A percentile compares a stretch with the other conserved stretches of the same genome.
phyloP scores from a whole-genome alignment of 805 yeast species.

The Lipomyces chichibuensis region DNA sequence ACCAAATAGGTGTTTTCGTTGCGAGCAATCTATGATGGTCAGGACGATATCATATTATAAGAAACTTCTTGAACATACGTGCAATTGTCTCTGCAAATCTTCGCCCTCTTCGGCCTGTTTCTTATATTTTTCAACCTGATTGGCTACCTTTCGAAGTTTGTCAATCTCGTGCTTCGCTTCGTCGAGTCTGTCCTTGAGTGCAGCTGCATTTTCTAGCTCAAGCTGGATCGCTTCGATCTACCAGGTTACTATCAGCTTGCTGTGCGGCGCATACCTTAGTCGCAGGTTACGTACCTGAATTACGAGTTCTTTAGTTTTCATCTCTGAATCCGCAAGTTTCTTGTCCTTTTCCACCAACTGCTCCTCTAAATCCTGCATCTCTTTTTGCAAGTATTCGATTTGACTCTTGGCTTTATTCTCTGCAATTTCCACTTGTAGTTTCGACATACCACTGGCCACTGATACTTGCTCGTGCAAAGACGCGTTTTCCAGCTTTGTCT shows the following conservation, averaged over 20 bases:
- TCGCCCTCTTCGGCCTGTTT: constrained; percentile 21
- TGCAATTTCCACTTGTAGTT: constrained; percentile 25
- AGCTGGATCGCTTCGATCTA: constrained; percentile 18
- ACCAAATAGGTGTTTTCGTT: constrained; percentile 31
- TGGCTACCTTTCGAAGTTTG: constrained; percentile 18
- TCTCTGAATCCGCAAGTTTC: constrained; percentile 20
- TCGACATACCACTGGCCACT: constrained; percentile 4
- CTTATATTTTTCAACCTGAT: constrained; percentile 27
- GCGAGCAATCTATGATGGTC: constrained; percentile 8
- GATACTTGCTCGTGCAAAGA: background rate
- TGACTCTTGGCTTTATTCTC: constrained; percentile 22
- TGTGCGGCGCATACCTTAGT: background rate
- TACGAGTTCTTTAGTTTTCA: constrained; percentile 6
- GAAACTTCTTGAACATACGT: background rate
- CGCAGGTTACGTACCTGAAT: constrained; percentile 3
- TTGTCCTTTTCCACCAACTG: constrained; percentile 20
- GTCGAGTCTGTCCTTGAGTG: constrained; percentile 24
- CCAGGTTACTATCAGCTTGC: background rate
- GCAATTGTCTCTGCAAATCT: constrained; percentile 18
- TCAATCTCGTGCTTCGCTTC: constrained; percentile 32
- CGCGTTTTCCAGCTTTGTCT: constrained; percentile 5
- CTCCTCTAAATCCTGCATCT: constrained; percentile 31
- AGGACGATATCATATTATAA: background rate
- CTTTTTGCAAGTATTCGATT: constrained; percentile 27
- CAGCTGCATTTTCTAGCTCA: constrained; percentile 16